Evolutionary conservation across 441 rosid species (phyloP).

Genomic region (Geranium incanum): DNA sequence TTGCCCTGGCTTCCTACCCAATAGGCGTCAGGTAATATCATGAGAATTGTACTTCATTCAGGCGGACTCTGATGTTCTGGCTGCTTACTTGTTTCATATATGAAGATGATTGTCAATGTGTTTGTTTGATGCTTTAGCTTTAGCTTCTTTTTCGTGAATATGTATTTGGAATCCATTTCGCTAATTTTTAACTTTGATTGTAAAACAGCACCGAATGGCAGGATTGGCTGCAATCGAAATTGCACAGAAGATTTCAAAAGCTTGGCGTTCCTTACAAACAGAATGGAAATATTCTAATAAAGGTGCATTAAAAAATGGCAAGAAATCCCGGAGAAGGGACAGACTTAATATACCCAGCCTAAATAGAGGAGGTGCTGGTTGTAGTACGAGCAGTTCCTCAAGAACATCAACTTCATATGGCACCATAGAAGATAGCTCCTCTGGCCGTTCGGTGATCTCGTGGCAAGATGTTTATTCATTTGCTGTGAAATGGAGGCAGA

Average conservation of each 20-base stretch:
- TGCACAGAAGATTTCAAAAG: slow-evolving; percentile 88
- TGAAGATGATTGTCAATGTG: too few relatives aligned
- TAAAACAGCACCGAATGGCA: slow-evolving; percentile 93
- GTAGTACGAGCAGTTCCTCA: slow-evolving; percentile 75
- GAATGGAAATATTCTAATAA: slow-evolving; percentile 70
- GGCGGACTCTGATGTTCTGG: too few relatives aligned
- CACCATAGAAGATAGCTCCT: slow-evolving; percentile 57
- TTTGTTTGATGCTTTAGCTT: background rate
- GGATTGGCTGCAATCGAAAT: slow-evolving; percentile 92
- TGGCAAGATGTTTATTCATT: slow-evolving; percentile 83
- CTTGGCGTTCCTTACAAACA: slow-evolving; percentile 74
- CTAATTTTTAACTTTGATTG: slow-evolving; percentile 25
- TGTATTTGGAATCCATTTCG: slow-evolving; percentile 12
- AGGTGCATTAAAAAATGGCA: slow-evolving; percentile 50
- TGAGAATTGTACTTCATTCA: slow-evolving; percentile 4
- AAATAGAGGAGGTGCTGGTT: slow-evolving; percentile 94
- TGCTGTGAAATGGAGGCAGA: slow-evolving; percentile 98
- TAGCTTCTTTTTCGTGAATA: background rate
- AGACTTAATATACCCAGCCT: slow-evolving; percentile 68
- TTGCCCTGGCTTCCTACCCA: slow-evolving; percentile 81
- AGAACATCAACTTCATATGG: slow-evolving; percentile 66
- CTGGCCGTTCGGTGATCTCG: slow-evolving; percentile 51
- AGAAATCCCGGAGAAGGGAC: slow-evolving; percentile 61
- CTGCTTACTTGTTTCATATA: too few relatives aligned
- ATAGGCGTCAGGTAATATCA: slow-evolving; percentile 72